Evolutionary conservation across 2,329 filamentous ascomycete genomes (phyloP), one percentile per base, ranked within the genome.

Genomic region (Tolypocladium sp.): DNA sequence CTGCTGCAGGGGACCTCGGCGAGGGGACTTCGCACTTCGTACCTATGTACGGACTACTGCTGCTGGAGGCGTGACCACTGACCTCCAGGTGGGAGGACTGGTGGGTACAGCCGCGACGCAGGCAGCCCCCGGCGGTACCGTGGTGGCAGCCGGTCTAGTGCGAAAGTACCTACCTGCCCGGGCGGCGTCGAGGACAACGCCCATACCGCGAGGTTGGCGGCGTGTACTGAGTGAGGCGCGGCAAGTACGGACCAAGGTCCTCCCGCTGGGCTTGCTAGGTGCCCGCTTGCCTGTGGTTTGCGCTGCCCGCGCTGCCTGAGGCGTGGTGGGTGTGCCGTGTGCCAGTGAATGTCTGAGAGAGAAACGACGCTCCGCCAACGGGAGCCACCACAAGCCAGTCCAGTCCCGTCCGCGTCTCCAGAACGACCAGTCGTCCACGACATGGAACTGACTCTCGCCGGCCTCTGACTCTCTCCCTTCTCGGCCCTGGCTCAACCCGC

Each of bases 361-460:
- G 62, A 67, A 66, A 61, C 64, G 63, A 63, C 63, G 60, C 63
- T 65, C 62, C 64, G 64, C 66, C 67, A 68, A 68, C 66, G 62
- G 66, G 65, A 66, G 53, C 44, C 58, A 49, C 41, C 55, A 5
- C 49, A 49, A 6, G 44, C 44, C 42, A 27, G 22, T 22, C 42
- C 22, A 10, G 49, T 52, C 37, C 46, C 35, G 37, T 25, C 30
- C 51, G 58, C 62, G 61, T 62, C 62, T 62, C 62, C 62, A 64
- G 62, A 55, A 59, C 61, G 64, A 67, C 62, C 59, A 62, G 62
- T 61, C 61, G 58, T 64, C 64, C 68, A 68, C 66, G 63, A 66
- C 57, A 33, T 64, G 71, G 57, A 61, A 58, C 63, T 60, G 64
- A 62, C 67, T 46, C 55, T 62, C 51, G 35, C 42, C 33, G 46